phyloP scores from a whole-genome alignment of 2,329 filamentous ascomycete species.

The Botrytis fabae region DNA sequence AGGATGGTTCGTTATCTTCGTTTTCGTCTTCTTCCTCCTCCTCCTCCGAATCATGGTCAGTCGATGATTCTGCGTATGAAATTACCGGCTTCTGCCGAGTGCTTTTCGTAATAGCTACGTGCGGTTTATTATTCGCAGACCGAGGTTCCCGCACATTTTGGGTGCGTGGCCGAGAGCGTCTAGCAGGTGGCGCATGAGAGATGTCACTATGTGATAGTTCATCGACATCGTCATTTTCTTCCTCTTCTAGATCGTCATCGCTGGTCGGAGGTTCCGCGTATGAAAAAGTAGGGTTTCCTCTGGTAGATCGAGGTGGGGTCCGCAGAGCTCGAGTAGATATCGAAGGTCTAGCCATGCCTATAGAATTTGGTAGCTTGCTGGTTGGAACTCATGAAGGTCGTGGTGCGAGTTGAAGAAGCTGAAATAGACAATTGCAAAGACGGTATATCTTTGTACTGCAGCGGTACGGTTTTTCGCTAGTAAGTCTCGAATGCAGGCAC shows the following conservation, averaged over 20 bases:
- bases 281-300: slow-evolving; percentile 19
- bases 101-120: slow-evolving; percentile 22
- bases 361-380: neutral
- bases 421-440: neutral
- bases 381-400: slow-evolving; percentile 10
- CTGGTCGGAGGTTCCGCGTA: slow-evolving; percentile 23
- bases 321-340: slow-evolving; percentile 1
- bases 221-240: neutral
- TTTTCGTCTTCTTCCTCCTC: slow-evolving; percentile 17
- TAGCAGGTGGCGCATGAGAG: neutral
- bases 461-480: neutral
- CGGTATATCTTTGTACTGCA: neutral
- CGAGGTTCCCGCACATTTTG: slow-evolving; percentile 9
- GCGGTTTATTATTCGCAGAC: slow-evolving; percentile 25
- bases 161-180: slow-evolving; percentile 11
- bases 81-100: slow-evolving; percentile 33
- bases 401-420: neutral
- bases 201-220: neutral
- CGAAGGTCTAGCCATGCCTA: slow-evolving; percentile 17
- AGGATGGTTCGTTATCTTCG: slow-evolving; percentile 7
- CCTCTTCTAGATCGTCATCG: slow-evolving; percentile 19
- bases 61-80: slow-evolving; percentile 36
- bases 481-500: neutral
- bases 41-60: slow-evolving; percentile 25
- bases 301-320: slow-evolving; percentile 12